phyloP scores from a whole-genome alignment of 495 filamentous ascomycete genomes.

The Alectoria sarmentosa region DNA sequence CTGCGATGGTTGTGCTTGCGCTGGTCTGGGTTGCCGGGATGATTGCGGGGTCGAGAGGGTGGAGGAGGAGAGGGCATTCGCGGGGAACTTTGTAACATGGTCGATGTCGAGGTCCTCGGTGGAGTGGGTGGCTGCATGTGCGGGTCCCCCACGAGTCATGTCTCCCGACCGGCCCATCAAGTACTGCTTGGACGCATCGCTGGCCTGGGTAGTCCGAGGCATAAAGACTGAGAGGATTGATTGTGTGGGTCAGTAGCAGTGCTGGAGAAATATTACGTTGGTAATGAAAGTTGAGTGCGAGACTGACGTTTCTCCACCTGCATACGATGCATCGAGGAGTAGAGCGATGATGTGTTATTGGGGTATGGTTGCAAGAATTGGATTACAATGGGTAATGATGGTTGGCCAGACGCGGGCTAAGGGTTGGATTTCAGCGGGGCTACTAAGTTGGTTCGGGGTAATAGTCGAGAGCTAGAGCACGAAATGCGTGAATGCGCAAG shows the following conservation, averaged over 20 bases:
- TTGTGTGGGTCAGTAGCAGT: neutral
- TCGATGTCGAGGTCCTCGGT: constrained; percentile 17
- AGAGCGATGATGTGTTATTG: neutral
- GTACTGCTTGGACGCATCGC: constrained; percentile 13
- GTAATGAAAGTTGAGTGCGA: neutral
- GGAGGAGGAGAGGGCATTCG: constrained; percentile 18
- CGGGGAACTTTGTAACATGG: constrained; percentile 12
- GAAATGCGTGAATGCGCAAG: no score
- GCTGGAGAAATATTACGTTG: no score
- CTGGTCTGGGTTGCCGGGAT: constrained; percentile 11
- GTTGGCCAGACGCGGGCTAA: constrained; percentile 1
- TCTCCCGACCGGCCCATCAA: constrained; percentile 16
- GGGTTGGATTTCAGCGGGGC: neutral
- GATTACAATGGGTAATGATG: neutral
- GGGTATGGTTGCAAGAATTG: neutral
- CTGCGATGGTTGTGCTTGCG: constrained; percentile 9
- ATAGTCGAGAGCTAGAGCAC: neutral
- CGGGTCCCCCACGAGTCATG: constrained; percentile 17
- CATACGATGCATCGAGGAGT: neutral
- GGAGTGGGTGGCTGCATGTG: constrained; percentile 23
- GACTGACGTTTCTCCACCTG: constrained; percentile 1
- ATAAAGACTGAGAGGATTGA: neutral
- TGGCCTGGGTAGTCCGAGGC: constrained; percentile 10
- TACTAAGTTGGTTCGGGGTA: constrained; percentile 8
- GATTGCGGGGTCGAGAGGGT: constrained; percentile 15